Conservation (phyloP, 2,329 filamentous ascomycete species). For the Xylariaceae sp. region DNA sequence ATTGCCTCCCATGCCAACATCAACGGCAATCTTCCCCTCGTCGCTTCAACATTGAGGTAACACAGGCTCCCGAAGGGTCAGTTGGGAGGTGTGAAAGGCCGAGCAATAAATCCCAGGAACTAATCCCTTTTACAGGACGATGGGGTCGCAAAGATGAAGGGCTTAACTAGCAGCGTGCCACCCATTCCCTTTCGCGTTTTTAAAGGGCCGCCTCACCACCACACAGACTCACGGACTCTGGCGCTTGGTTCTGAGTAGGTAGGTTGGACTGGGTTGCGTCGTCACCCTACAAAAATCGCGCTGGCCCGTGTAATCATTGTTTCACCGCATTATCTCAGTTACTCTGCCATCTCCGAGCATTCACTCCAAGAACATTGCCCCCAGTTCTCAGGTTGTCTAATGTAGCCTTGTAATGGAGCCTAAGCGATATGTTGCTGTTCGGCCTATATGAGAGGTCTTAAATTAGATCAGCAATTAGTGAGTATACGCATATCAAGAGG, state of each 20-base stretch:
- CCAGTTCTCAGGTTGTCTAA: neutral
- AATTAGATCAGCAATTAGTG: neutral
- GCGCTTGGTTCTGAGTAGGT: neutral
- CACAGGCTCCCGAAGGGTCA: neutral
- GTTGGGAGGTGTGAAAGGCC: neutral
- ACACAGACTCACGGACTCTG: neutral
- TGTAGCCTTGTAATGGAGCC: neutral
- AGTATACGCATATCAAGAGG: neutral
- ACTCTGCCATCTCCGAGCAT: neutral
- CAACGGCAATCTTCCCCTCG: neutral
- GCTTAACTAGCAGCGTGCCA: too few species aligned
- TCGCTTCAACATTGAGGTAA: neutral
- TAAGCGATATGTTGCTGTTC: neutral
- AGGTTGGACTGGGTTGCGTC: neutral
- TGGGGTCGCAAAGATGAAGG: too few species aligned
- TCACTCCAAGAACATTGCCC: neutral
- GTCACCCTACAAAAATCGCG: neutral
- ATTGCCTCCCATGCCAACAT: slow-evolving; percentile 1
- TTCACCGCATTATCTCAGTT: neutral
- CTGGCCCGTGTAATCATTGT: neutral
- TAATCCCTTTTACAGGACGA: too few species aligned
- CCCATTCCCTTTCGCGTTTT: neutral
- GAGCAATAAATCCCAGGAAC: too few species aligned
- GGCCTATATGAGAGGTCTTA: neutral
- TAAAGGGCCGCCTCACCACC: neutral